Evolutionary conservation across 1,284 basidiomycete species (phyloP), one percentile per base, ranked within the genome.

Genomic region (Heterobasidion annosum): DNA sequence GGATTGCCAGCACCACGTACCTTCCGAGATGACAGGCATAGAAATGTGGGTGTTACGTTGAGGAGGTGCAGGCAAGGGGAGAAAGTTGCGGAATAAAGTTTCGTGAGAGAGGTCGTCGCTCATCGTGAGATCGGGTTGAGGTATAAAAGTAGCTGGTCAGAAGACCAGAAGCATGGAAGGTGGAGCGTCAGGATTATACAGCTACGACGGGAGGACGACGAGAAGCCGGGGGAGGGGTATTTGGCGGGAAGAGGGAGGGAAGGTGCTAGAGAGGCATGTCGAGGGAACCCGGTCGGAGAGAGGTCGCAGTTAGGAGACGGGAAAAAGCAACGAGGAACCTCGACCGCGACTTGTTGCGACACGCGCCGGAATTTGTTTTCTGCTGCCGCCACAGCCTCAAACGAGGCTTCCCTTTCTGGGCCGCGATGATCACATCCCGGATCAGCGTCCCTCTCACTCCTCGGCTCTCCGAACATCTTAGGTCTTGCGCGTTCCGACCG

Each of bases 51-150:
- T 48, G 34, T n/a, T 18, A 46, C 48, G 37, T 54, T 51, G 54
- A 12, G 50, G 18, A 34, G 49, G 33, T 40, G 43, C 37, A 32
- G 33, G 32, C 47, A 47, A 19, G 44, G 40, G 32, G 34, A 37
- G 9, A 35, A 34, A 19, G 15, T 19, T 18, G 19, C 25, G 48
- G 49, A 35, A 47, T 46, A 40, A 33, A 44, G 34, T 50, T 50
- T 59, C 58, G 57, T 56, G 58, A 49, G 12, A n/a, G 19, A 50
- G 8, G 50, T 58, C 50, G 57, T 58, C 50, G 42, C 37, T 49
- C 57, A 59, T 59, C 34, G 56, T 58, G 50, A 49, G 6, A 25
- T 37, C 8, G 19, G 12, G 51, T 40, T 12, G 25, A 47, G 35
- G 19, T 42, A 56, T 56, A 53, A 48, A 56, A 56, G 52, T 34